Percentiles rank a stretch among this genome's conserved stretches.
Evolutionary conservation across 139 green algal genomes (phyloP).

Genomic region (Closterium sp.): DNA sequence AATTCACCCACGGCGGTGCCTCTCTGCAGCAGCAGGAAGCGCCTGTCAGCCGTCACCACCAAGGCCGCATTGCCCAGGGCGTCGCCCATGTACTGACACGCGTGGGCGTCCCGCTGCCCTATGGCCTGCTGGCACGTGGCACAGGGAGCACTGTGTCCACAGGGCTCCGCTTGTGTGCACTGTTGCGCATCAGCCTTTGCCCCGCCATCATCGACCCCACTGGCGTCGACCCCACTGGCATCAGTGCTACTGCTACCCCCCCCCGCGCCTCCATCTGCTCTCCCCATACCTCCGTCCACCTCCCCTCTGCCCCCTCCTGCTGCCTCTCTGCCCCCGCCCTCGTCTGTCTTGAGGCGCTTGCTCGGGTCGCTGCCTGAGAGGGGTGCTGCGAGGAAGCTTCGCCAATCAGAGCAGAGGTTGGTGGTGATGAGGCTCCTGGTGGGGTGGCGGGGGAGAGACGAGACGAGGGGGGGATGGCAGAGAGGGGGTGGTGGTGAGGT

Average conservation of each 20-base stretch:
- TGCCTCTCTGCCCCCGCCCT: not conserved
- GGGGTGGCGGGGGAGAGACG: not conserved
- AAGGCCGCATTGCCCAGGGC: slow-evolving; percentile 42
- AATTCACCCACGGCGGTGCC: slow-evolving; percentile 41
- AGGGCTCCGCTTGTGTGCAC: not conserved
- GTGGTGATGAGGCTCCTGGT: slow-evolving; percentile 20
- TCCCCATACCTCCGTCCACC: not conserved
- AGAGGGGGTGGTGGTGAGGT: too few relatives aligned
- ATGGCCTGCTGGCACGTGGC: not conserved
- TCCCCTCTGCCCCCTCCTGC: not conserved
- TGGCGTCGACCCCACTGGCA: too few relatives aligned
- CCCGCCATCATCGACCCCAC: not conserved
- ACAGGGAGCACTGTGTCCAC: not conserved
- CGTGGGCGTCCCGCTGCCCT: not conserved
- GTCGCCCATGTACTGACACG: slow-evolving; percentile 25
- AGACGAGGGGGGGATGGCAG: not conserved
- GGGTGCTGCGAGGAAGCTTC: not conserved
- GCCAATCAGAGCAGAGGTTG: slow-evolving; percentile 23
- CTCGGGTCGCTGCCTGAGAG: not conserved
- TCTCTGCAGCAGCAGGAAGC: slow-evolving; percentile 39
- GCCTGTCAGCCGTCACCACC: slow-evolving; percentile 23
- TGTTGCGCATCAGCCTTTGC: not conserved
- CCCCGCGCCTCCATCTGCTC: too few relatives aligned
- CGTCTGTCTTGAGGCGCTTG: not conserved
- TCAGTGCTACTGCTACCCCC: too few relatives aligned